A percentile compares a stretch with the other conserved stretches of the same genome.
These are phyloP conservation scores for Candida gigantensis DNA, from an alignment of 1,139 yeast species.

Conservation along the genomic window DNA sequence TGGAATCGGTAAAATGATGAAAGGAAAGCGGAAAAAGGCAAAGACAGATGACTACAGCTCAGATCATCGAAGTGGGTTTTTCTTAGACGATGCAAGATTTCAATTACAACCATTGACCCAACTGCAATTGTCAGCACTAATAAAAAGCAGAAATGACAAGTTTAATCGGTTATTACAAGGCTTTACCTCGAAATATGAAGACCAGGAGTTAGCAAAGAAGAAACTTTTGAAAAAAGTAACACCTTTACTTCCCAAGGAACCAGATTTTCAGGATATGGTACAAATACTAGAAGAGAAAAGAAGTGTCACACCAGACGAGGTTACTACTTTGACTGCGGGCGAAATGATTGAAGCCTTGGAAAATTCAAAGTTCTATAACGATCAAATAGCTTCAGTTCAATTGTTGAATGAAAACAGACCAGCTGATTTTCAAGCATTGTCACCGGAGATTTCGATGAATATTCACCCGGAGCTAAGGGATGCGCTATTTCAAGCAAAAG, in stretches of 20 bases:
- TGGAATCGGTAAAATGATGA: conserved; percentile 36
- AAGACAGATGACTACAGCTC: conserved; percentile 11
- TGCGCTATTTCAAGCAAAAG: conserved; percentile 52
- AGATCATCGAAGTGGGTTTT: conserved; percentile 21
- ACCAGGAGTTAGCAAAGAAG: conserved; percentile 29
- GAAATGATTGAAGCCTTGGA: conserved; percentile 51
- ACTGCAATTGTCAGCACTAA: conserved; percentile 54
- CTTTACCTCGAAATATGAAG: conserved; percentile 7
- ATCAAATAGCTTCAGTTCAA: conserved; percentile 48
- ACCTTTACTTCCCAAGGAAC: conserved; percentile 48
- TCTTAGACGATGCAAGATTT: conserved; percentile 26
- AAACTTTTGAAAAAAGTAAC: conserved; percentile 35
- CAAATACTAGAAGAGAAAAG: conserved; percentile 39
- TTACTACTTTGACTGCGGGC: conserved; percentile 18
- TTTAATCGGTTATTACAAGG: conserved; percentile 36
- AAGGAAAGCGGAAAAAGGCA: conserved; percentile 20
- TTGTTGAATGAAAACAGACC: conserved; percentile 26
- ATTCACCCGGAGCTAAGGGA: conserved; percentile 47
- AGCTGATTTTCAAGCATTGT: conserved; percentile 20
- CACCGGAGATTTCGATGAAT: conserved; percentile 34
- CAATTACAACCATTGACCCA: conserved; percentile 27
- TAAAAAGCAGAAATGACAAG: conserved; percentile 55
- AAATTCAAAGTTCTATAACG: conserved; percentile 48
- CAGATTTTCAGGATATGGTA: conserved; percentile 31
- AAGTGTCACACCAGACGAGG: conserved; percentile 7